Evolutionary conservation across 2,329 filamentous ascomycete genomes (phyloP).

Genomic region (Aspergillus floridensis): DNA sequence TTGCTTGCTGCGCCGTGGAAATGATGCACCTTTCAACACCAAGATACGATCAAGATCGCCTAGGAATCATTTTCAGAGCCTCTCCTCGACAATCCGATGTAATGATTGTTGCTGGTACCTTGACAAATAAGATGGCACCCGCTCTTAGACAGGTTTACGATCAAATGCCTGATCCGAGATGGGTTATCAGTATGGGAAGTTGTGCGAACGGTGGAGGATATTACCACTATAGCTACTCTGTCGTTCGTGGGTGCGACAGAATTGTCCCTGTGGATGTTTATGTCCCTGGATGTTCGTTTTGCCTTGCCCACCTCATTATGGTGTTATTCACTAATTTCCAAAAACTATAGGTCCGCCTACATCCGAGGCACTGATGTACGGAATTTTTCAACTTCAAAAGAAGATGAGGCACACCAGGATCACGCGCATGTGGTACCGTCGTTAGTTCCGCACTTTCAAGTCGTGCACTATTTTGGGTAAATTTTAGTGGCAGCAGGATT

Average conservation of each 20-base stretch:
- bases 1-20: constrained; percentile 86
- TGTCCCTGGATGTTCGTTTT: constrained; percentile 71
- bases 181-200: constrained; percentile 83
- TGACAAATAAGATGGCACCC: constrained; percentile 96
- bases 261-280: constrained; percentile 83
- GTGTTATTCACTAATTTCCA: constrained; percentile 8
- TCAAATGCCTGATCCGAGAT: constrained; percentile 91
- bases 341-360: constrained; percentile 47
- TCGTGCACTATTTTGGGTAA: background rate
- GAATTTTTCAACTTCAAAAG: constrained; percentile 76
- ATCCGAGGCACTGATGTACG: constrained; percentile 57
- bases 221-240: constrained; percentile 83
- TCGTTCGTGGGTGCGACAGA: constrained; percentile 72
- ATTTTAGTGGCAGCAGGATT: background rate
- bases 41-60: constrained; percentile 83
- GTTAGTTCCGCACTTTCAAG: constrained; percentile 28
- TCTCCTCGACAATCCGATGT: constrained; percentile 85
- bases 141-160: constrained; percentile 89
- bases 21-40: constrained; percentile 94
- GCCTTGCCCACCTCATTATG: background rate
- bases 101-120: constrained; percentile 89
- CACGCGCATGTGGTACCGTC: constrained; percentile 58
- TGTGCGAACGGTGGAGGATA: constrained; percentile 85
- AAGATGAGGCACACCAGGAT: constrained; percentile 66
- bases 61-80: constrained; percentile 87